Base-by-base conservation (phyloP, 768 basidiomycete species). In the Ephemerocybe angulata region DNA sequence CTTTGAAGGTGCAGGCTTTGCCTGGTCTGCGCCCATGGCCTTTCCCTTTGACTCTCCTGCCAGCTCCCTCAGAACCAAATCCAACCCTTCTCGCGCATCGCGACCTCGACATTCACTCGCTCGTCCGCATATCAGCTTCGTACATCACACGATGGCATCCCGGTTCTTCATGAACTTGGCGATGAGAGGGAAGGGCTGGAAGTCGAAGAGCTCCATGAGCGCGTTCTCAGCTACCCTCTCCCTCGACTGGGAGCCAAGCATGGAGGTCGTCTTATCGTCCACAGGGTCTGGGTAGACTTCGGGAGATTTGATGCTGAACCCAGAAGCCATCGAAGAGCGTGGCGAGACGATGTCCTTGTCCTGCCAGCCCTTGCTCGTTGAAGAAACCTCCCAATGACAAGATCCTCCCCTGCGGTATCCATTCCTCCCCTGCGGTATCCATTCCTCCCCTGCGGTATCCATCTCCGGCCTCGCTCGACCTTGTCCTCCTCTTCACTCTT, bases 71-170 rank as follows among this genome's bases (percentile, higher is more conserved):
- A 96, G 67, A 67, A 99, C 98, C 94, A 94, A 98, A 0, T 93
- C 95, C 10, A 95, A 82, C 13, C 93, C 71, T 92, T 96, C 75
- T 98, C 96, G 42, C 96, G 80, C 97, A 99, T 99, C 0, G 93
- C 93, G 3, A 98, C 96, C 71, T 98, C 96, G 35, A 97, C 83
- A 64, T 98, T 92, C 40, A 95, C 84, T 43, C 88, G 83, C 67
- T 93, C 92, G 42, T 98, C 88, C 0, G 90, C 90, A 62, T 88
- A 93, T 90, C 48, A 98, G 81, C 71, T 95, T 95, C 44, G 97
- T 99, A 63, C 93, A 97, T 97, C 97, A 99, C 0, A 98, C 93
- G 47, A 98, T 78, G 55, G 93, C 88, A 50, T 99, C 97, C 53
- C 95, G 85, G 74, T 98, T 98, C 72, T 94, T 93, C 66, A 96